These are phyloP conservation scores for Lizonia empirigonia DNA, from an alignment of 2,329 filamentous ascomycete genomes.

Conservation along the genomic window DNA sequence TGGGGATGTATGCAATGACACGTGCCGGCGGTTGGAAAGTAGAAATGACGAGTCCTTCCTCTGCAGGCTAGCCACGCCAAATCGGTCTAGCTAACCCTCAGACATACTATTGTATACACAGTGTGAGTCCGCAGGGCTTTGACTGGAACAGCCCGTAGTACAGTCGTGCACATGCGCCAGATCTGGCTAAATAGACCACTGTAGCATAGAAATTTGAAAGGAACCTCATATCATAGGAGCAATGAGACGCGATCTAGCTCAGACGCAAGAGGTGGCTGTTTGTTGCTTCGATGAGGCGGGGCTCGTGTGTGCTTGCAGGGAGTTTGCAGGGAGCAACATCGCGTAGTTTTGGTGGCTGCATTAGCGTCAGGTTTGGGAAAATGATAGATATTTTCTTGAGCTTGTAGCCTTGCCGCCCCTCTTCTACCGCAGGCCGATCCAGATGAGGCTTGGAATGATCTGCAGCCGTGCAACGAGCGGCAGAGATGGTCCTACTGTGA, in stretches of 20 bases:
- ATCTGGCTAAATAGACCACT: neutral
- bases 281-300: constrained; percentile 2
- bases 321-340: constrained; percentile 10
- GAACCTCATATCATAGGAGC: neutral
- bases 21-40: neutral
- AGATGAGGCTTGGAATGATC: constrained; percentile 8
- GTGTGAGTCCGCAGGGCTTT: neutral
- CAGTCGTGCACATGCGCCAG: neutral
- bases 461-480: constrained; percentile 3
- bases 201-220: neutral
- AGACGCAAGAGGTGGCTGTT: neutral
- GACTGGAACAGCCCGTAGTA: constrained; percentile 1
- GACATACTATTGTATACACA: constrained; percentile 2
- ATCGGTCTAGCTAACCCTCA: neutral
- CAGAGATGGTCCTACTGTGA: constrained; percentile 3
- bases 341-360: constrained; percentile 14
- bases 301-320: constrained; percentile 8
- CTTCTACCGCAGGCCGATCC: constrained; percentile 2
- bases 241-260: neutral
- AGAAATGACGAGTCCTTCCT: constrained; percentile 1
- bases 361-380: constrained; percentile 7
- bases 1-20: constrained; percentile 1
- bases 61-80: neutral
- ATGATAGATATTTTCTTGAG: constrained; percentile 8
- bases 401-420: constrained; percentile 5